Conservation (phyloP, 169 alveolate genomes). For the Amoebophrya sp. region DNA sequence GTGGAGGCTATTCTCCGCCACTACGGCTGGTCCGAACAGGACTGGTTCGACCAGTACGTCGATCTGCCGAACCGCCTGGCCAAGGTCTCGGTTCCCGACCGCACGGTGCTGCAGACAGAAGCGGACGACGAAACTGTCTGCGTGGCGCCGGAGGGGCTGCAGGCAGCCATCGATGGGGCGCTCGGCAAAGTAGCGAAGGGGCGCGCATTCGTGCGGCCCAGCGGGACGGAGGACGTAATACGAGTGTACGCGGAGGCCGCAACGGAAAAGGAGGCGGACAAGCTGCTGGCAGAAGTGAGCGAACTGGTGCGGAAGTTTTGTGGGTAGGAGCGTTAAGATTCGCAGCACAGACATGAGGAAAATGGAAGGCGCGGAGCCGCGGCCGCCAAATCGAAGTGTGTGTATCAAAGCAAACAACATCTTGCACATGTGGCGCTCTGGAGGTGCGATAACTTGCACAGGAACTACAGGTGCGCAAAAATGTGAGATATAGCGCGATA, state of each 20-base stretch:
- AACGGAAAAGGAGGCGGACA: too few relatives aligned
- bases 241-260: slow-evolving; percentile 32
- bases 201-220: slow-evolving; percentile 64
- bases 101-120: slow-evolving; percentile 27
- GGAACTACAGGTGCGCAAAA: too few relatives aligned
- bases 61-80: slow-evolving; percentile 48
- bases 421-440: too few relatives aligned
- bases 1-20: slow-evolving; percentile 47
- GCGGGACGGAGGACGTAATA: slow-evolving; percentile 65
- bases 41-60: slow-evolving; percentile 45
- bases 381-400: too few relatives aligned
- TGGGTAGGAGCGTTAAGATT: too few relatives aligned
- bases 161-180: slow-evolving; percentile 47
- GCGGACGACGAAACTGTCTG: slow-evolving; percentile 32
- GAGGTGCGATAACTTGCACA: too few relatives aligned
- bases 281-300: too few relatives aligned
- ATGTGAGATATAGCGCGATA: too few relatives aligned
- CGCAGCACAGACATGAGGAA: too few relatives aligned
- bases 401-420: too few relatives aligned
- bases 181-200: slow-evolving; percentile 33
- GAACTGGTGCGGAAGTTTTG: too few relatives aligned
- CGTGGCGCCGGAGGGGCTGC: slow-evolving; percentile 47
- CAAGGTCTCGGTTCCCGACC: slow-evolving; percentile 22
- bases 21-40: neutral
- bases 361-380: too few relatives aligned